Percentiles rank a stretch among this genome's conserved stretches.
Conservation (phyloP, 306 rosid species). For the apple (Malus domestica) region DNA sequence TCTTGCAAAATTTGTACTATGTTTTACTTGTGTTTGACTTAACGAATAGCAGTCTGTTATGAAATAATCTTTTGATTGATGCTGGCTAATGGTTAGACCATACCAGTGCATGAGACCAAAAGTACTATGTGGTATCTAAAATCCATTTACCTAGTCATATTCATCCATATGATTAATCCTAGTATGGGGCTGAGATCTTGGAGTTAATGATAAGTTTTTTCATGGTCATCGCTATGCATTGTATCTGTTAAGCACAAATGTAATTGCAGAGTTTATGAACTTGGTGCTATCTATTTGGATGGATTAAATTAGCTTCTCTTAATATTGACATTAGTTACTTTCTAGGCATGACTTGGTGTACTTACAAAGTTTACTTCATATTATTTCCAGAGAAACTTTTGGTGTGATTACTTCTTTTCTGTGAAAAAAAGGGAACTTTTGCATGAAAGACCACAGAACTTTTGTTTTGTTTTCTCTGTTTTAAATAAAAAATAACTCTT, state of each 20-base stretch:
- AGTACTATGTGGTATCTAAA: slow-evolving; percentile 1
- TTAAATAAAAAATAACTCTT: background rate
- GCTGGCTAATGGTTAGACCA: background rate
- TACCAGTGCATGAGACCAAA: slow-evolving; percentile 1
- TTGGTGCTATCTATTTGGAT: background rate
- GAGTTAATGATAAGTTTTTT: background rate
- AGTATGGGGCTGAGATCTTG: background rate
- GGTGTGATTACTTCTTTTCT: background rate
- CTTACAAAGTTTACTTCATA: too few relatives aligned
- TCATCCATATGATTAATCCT: background rate
- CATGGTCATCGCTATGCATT: background rate
- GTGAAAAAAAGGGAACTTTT: background rate
- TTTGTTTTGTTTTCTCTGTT: background rate
- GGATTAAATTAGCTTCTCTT: background rate
- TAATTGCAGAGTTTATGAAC: background rate
- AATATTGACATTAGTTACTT: background rate
- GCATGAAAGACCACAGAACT: background rate
- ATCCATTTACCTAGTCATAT: background rate
- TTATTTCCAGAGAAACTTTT: background rate
- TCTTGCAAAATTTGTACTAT: background rate
- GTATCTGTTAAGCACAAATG: background rate
- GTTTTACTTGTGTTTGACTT: background rate
- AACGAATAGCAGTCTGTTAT: background rate
- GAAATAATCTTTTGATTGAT: background rate
- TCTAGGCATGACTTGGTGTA: too few relatives aligned